These are phyloP conservation scores for Diaporthe sp. DNA, from an alignment of 2,329 filamentous ascomycete species.

Conservation along the genomic window DNA sequence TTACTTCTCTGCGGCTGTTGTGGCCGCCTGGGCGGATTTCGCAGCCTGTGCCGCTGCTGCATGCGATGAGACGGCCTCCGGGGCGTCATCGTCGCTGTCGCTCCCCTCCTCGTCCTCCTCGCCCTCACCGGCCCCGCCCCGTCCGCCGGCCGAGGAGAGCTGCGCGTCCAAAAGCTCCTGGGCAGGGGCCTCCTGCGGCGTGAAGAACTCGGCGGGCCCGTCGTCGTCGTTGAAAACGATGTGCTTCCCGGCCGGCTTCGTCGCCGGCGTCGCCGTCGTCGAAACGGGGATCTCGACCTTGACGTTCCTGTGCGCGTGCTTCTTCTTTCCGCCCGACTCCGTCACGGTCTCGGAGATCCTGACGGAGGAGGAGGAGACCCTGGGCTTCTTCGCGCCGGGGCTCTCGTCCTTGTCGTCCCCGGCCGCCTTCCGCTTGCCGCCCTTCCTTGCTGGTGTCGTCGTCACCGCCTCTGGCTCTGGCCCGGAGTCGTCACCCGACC, in stretches of 20 bases:
- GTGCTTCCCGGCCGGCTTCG: conserved; percentile 44
- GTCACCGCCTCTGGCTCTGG: conserved; percentile 13
- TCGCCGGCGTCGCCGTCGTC: conserved; percentile 48
- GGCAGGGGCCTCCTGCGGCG: conserved; percentile 48
- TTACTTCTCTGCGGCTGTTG: conserved; percentile 67
- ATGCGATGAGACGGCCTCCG: conserved; percentile 70
- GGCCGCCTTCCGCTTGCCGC: conserved; percentile 38
- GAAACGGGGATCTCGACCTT: conserved; percentile 42
- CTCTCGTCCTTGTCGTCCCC: background rate
- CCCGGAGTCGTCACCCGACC: conserved; percentile 7
- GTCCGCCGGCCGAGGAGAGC: conserved; percentile 37
- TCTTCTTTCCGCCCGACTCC: conserved; percentile 41
- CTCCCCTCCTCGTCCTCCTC: conserved; percentile 49
- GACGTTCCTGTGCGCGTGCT: conserved; percentile 38
- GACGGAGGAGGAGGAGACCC: conserved; percentile 46
- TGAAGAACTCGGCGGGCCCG: conserved; percentile 48
- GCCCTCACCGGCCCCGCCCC: conserved; percentile 40
- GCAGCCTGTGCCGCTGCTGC: conserved; percentile 62
- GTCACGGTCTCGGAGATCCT: conserved; percentile 36
- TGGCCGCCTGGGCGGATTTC: conserved; percentile 61
- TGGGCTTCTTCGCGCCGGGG: conserved; percentile 41
- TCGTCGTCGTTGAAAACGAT: conserved; percentile 50
- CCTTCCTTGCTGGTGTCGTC: conserved; percentile 31
- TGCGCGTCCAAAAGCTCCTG: conserved; percentile 45
- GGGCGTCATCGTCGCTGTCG: conserved; percentile 64